Base-by-base conservation (phyloP, 331 rosid species). In the Rosa hybrid region DNA sequence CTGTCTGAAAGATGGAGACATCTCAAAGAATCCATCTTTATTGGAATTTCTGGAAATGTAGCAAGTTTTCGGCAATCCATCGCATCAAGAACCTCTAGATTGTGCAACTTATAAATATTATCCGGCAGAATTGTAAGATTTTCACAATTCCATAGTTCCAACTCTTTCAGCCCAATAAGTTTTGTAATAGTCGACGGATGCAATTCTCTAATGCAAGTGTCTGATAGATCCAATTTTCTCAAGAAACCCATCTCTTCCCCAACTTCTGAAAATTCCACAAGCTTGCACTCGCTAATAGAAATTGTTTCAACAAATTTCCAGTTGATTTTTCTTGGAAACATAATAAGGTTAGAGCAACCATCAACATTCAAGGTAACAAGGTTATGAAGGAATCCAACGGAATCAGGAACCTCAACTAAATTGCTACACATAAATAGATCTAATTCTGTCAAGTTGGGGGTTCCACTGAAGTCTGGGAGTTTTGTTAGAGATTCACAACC, bases 1-100 rank as follows among this genome's bases (percentile, higher is more conserved):
- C 16, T 48, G n/a, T n/a, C n/a, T n/a, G n/a, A n/a, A n/a, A n/a
- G n/a, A n/a, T n/a, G n/a, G n/a, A n/a, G n/a, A n/a, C n/a, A n/a
- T n/a, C 20, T 72, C 12, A 80, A 4, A 18, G 74, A 17, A 49
- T 7, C 51, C 79, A 80, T 80, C 5, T 49, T 12, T 50, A 10
- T 0, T 12, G 54, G 54, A 50, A 50, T 12, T 12, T 3, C 0
- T 4, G 54, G 54, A 13, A 12, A 1, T 4, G 8, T 8, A 9
- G 1, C 27, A 3, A 68, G 25, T 39, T 16, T 68, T 42, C 14
- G 4, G 27, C 50, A 68, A 0, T 2, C 1, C 0, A 0, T 1
- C 5, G 42, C 14, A 68, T 7, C 0, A 68, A 68, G 73, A 3
- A 0, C 2, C 54, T 18, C 1, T 12, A 72, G 60, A 38, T 20